Base-by-base conservation (phyloP, 768 basidiomycete species). In the Leccinum ochraceum region DNA sequence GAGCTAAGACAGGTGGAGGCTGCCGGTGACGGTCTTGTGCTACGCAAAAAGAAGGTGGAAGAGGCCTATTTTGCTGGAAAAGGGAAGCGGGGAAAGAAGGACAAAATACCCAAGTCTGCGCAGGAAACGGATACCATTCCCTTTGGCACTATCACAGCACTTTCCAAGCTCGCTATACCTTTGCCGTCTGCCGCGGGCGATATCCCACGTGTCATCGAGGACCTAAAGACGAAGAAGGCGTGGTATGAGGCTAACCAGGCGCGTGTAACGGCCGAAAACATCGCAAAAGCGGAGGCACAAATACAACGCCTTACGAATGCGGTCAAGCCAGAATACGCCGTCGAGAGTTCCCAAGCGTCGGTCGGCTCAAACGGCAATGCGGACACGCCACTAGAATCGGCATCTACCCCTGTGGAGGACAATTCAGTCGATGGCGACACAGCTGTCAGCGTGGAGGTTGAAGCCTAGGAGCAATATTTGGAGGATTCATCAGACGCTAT, bases 181-280 rank as follows among this genome's bases (percentile, higher is more conserved):
- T 92, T 95, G 26, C 97, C 97, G 0, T 80, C 85, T 17, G 88
- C 88, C 11, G 74, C 81, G 46, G 78, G 81, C 6, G 95, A 99
- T 64, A 82, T 95, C 36, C 83, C 87, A 57, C 90, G 93, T 56
- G 85, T 94, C 52, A 80, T 98, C 59, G 90, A 92, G 69, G 92
- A 97, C 72, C 81, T 99, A 60, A 90, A 90, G 75, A 92, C 86
- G 54, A 99, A 98, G 83, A 95, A 95, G 79, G 81, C 87, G 24
- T 98, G 95, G 94, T 97, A 86, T 69, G 87, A 90, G 73, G 95
- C 92, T 34, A 98, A 98, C 77, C 94, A 95, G 75, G 84, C 83
- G 28, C 86, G 85, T 24, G 84, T 83, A 63, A 94, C 92, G 2
- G 82, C 84, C 5, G 90, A 92, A 69, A 91, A 92, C 66, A 78